Percentiles rank a stretch among this genome's conserved stretches.
Conservation (phyloP, 371 early-diverging fungal species). For the Nematocida sp. region DNA sequence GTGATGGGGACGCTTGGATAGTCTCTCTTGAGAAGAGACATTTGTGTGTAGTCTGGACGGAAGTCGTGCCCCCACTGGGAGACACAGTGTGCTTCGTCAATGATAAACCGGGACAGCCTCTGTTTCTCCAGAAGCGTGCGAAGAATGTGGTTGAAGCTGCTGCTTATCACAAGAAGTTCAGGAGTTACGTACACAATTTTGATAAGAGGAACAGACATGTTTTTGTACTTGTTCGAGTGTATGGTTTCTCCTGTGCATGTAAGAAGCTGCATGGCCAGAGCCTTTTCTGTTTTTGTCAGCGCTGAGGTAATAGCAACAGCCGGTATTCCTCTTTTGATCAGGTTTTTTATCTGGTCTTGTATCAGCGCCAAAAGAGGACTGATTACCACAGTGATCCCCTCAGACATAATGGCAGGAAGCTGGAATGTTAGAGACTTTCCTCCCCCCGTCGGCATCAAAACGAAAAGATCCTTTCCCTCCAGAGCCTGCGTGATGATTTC, state of each 20-base stretch:
- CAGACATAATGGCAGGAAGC: constrained; percentile 75
- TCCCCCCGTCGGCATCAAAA: constrained; percentile 98
- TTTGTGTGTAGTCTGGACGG: constrained; percentile 65
- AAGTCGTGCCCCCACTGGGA: constrained; percentile 94
- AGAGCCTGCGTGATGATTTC: constrained; percentile 83
- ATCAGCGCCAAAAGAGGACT: constrained; percentile 91
- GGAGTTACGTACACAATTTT: constrained; percentile 85
- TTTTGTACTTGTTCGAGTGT: neutral
- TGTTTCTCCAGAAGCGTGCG: constrained; percentile 13
- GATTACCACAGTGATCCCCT: constrained; percentile 81
- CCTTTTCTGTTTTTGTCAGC: constrained; percentile 52
- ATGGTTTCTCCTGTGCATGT: neutral
- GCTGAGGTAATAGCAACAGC: constrained; percentile 69
- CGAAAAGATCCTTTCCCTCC: constrained; percentile 80
- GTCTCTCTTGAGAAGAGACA: constrained; percentile 67
- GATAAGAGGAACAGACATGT: constrained; percentile 61
- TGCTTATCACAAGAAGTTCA: constrained; percentile 75
- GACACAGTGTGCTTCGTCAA: constrained; percentile 97
- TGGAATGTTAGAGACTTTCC: constrained; percentile 97
- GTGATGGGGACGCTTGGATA: constrained; percentile 79
- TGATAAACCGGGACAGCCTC: constrained; percentile 71
- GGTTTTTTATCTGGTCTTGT: constrained; percentile 83
- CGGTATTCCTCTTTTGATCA: constrained; percentile 71
- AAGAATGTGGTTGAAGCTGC: constrained; percentile 69
- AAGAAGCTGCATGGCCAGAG: constrained; percentile 15